Conservation (phyloP, 1,139 yeast species). For the Yamadazyma pseudoaaseri region DNA sequence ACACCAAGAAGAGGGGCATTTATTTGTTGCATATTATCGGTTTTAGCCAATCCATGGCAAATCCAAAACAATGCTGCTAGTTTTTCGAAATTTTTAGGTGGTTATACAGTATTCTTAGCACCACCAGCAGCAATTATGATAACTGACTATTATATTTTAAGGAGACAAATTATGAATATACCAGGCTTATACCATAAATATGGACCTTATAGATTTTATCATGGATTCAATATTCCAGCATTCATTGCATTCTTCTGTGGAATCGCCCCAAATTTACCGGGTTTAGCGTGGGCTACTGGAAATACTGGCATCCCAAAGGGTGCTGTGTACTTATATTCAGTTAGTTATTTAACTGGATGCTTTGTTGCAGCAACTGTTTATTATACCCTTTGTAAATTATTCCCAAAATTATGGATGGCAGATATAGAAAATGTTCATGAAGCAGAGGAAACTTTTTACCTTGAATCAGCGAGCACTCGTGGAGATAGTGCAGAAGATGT, state of each 20-base stretch:
- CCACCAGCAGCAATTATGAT: conserved; percentile 13
- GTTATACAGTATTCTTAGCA: conserved; percentile 13
- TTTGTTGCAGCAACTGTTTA: conserved; percentile 9
- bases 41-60: conserved; percentile 21
- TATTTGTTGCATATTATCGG: conserved; percentile 34
- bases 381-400: conserved; percentile 8
- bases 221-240: conserved; percentile 13
- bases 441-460: conserved; percentile 3
- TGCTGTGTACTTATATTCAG: conserved; percentile 11
- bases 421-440: conserved; percentile 10
- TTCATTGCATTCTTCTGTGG: conserved; percentile 13
- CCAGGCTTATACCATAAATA: conserved; percentile 10
- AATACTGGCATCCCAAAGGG: conserved; percentile 10
- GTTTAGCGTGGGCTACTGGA: conserved; percentile 14
- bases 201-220: conserved; percentile 11
- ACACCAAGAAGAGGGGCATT: conserved; percentile 51
- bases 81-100: conserved; percentile 12
- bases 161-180: conserved; percentile 8
- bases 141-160: conserved; percentile 11
- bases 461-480: neutral
- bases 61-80: conserved; percentile 13
- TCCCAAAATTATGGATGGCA: conserved; percentile 14
- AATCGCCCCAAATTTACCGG: conserved; percentile 13
- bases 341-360: conserved; percentile 10
- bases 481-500: neutral